phyloP scores from a whole-genome alignment of 1,284 basidiomycete genomes.

The Rhizopogon hawkerae region DNA sequence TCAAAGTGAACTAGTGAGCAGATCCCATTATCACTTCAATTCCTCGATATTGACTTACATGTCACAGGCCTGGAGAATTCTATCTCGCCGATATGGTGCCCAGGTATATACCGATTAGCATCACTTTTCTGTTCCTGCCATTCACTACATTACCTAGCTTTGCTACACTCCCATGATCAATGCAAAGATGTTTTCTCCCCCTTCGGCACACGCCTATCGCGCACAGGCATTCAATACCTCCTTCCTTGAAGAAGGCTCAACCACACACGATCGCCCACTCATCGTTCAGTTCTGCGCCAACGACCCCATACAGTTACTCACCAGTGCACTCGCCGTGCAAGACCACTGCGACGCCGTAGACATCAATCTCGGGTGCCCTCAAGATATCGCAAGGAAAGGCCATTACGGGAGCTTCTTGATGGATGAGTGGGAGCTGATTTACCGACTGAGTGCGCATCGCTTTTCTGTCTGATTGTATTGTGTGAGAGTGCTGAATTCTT shows the following conservation, averaged over 20 bases:
- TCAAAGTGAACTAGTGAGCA: constrained; percentile 84
- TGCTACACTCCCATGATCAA: constrained; percentile 98
- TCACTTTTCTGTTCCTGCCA: background rate
- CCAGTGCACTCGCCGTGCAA: constrained; percentile 69
- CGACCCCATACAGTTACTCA: constrained; percentile 71
- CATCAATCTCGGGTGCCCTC: constrained; percentile 93
- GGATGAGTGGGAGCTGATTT: constrained; percentile 90
- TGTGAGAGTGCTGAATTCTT: background rate
- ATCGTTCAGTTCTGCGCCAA: constrained; percentile 95
- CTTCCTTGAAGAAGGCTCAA: constrained; percentile 60
- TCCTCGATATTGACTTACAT: constrained; percentile 6
- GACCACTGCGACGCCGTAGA: constrained; percentile 85
- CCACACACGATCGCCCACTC: constrained; percentile 66
- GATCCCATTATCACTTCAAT: background rate
- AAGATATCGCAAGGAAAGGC: constrained; percentile 87
- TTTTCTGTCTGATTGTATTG: background rate
- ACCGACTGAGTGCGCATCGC: constrained; percentile 60
- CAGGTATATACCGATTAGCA: constrained; percentile 38
- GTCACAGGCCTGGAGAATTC: constrained; percentile 76
- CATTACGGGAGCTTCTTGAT: constrained; percentile 88
- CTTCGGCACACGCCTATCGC: constrained; percentile 32
- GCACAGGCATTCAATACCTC: constrained; percentile 64
- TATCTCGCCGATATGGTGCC: constrained; percentile 82
- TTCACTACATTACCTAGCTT: constrained; percentile 38
- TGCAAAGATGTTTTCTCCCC: constrained; percentile 51